These are phyloP conservation scores for Mycena haematopus DNA, from an alignment of 768 basidiomycete species.

Conservation along the genomic window DNA sequence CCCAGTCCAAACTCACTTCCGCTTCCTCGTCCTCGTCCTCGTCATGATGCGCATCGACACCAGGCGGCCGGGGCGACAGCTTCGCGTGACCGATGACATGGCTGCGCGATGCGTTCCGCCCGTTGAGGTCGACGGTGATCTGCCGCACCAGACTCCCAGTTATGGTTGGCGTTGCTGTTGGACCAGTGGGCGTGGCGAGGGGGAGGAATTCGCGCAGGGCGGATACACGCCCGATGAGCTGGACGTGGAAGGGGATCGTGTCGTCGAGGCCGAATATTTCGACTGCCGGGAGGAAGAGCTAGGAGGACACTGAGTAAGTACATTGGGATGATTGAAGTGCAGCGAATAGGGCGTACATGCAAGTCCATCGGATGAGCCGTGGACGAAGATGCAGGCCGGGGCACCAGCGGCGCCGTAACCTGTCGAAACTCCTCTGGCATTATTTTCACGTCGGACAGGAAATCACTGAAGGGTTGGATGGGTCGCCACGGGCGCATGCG, in stretches of 20 bases:
- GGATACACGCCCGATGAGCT: constrained; percentile 19
- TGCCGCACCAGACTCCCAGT: constrained; percentile 16
- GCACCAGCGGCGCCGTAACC: constrained; percentile 40
- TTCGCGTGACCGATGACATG: constrained; percentile 15
- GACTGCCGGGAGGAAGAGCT: constrained; percentile 23
- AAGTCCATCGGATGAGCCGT: constrained; percentile 49
- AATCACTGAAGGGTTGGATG: constrained; percentile 52
- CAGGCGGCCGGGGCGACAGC: constrained; percentile 14
- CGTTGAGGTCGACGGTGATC: constrained; percentile 18
- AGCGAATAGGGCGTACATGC: constrained; percentile 48
- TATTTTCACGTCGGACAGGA: constrained; percentile 64
- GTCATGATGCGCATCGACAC: neutral
- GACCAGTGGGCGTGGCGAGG: neutral
- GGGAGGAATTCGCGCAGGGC: constrained; percentile 21
- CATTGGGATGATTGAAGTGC: neutral
- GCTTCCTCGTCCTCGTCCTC: constrained; percentile 1
- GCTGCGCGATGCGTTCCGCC: neutral
- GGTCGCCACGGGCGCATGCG: constrained; percentile 62
- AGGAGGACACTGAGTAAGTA: constrained; percentile 5
- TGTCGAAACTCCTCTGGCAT: constrained; percentile 74
- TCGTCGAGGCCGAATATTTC: constrained; percentile 25
- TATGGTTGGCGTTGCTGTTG: neutral
- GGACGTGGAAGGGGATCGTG: constrained; percentile 26
- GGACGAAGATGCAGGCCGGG: constrained; percentile 26
- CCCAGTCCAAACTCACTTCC: constrained; percentile 14